These are phyloP conservation scores for Ophiostoma tasmaniense DNA, from an alignment of 2,329 filamentous ascomycete genomes.

Conservation along the genomic window DNA sequence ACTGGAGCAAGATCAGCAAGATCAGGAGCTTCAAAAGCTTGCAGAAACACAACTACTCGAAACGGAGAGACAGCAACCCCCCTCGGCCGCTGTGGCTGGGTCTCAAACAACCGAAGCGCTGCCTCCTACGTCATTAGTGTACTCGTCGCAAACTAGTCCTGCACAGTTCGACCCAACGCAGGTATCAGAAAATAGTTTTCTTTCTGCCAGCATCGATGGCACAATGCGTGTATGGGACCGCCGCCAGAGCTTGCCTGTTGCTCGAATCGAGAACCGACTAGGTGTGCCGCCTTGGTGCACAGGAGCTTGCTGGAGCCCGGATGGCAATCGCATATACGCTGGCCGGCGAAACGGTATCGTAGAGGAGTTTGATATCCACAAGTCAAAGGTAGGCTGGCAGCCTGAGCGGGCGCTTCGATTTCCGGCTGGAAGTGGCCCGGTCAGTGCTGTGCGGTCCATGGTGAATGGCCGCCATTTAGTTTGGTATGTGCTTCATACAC, in stretches of 20 bases:
- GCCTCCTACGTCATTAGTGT: slow-evolving; percentile 22
- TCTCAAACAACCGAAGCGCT: not conserved
- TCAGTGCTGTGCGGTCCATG: slow-evolving; percentile 85
- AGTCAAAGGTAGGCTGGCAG: slow-evolving; percentile 56
- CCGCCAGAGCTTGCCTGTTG: slow-evolving; percentile 65
- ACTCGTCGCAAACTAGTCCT: slow-evolving; percentile 31
- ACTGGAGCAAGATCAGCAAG: slow-evolving; percentile 9
- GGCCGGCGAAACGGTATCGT: slow-evolving; percentile 86
- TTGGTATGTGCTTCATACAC: slow-evolving; percentile 37
- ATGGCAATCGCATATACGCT: slow-evolving; percentile 91
- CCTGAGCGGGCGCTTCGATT: slow-evolving; percentile 78
- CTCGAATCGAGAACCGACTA: slow-evolving; percentile 64
- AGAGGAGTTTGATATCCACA: slow-evolving; percentile 86
- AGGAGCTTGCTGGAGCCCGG: slow-evolving; percentile 91
- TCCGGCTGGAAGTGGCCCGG: slow-evolving; percentile 77
- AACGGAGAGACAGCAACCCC: not conserved
- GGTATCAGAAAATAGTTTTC: slow-evolving; percentile 69
- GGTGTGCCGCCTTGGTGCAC: slow-evolving; percentile 93
- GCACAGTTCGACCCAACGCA: slow-evolving; percentile 45
- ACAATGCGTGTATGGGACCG: slow-evolving; percentile 89
- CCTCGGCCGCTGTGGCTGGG: not conserved
- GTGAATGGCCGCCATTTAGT: slow-evolving; percentile 85
- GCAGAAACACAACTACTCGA: slow-evolving; percentile 13
- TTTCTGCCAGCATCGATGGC: slow-evolving; percentile 82
- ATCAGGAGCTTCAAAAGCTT: slow-evolving; percentile 12